Evolutionary conservation across 78 protist genomes (phyloP), one percentile per base, ranked within the genome.

Genomic region (Reticulomyxa filosa): DNA sequence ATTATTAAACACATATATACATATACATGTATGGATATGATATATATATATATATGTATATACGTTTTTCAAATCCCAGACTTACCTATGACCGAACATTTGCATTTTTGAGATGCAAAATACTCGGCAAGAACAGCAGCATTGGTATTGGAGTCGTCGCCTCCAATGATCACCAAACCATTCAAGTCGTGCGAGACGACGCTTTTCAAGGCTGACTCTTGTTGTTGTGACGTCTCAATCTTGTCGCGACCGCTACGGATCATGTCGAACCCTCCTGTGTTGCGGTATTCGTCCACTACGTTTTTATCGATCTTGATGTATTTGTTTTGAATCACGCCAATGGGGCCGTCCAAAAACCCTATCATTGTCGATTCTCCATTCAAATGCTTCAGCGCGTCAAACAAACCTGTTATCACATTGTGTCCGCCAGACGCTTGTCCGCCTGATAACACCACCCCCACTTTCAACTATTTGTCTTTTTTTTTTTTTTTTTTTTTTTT

Each of bases 71-170:
- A n/a, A n/a, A n/a, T n/a, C n/a, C n/a, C n/a, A n/a, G n/a, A n/a
- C n/a, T n/a, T n/a, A n/a, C n/a, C n/a, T n/a, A 72, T 34, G 22
- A 81, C 81, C 27, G 8, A 23, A 20, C 55, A 23, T 10, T n/a
- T 0, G 13, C 7, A n/a, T n/a, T 27, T 48, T 25, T 64, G n/a
- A 10, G 29, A 48, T 11, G 0, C 6, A 56, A 76, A 81, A 36
- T 50, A 27, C 38, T 81, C 85, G 6, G 76, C 76, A 22, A 81
- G 38, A 22, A 67, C 22, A 25, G 66, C 56, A 17, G 85, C 85
- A 26, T 76, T 81, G 25, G 85, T 76, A 62, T 76, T 76, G 22
- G 74, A 52, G 57, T 71, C 85, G 29, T 76, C 81, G 34, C 85
- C 85, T 17, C 85, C 85, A 34, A 68, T 38, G 11, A 72, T 59